Evolutionary conservation across 208 protist genomes (phyloP), one percentile per base, ranked within the genome.

Genomic region (Balamuthia mandrillaris): DNA sequence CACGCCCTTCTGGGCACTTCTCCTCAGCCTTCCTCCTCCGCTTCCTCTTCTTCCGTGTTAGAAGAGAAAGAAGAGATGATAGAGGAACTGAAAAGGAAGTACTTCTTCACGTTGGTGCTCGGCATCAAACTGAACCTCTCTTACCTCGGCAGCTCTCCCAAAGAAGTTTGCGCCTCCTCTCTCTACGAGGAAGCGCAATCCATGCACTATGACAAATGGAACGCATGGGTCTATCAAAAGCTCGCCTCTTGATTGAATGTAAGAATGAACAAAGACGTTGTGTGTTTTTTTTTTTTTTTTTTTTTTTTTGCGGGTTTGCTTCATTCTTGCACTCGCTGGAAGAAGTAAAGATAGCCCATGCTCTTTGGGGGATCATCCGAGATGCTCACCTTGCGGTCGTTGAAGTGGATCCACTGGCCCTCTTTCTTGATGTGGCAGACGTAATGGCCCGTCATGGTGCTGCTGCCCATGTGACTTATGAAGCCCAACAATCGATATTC

Each of bases 361-460:
- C 60, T 44, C 44, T 51, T 85, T 24, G 79, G 79, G 31, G 79
- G 54, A 45, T 75, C 79, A 35, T 51, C 61, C 3, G 61, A 75
- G 58, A 85, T 21, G 1, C 93, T 95, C 0, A 98, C 96, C 81
- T 97, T 96, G 47, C 96, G 93, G 88, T 98, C 97, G 89, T 98
- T 98, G 86, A 96, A 98, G 27, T 97, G 85, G 7, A 97, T 58
- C 96, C 96, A 98, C 65, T 94, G 63, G 39, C 85, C 84, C 37
- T 91, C 68, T 41, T 78, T 78, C 60, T 66, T 74, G 61, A 91
- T 84, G 74, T 93, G 88, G 65, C 63, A 75, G 24, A 93, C 81
- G 56, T 93, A 93, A 81, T 93, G 91, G 14, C 91, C 91, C 41
- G 33, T 66, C 5, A 51, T 24, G 7, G 82, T 77, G 33, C 72